A percentile compares a stretch with the other conserved stretches of the same genome.
Conservation (phyloP, 306 rosid species). For the Prosopis cineraria region DNA sequence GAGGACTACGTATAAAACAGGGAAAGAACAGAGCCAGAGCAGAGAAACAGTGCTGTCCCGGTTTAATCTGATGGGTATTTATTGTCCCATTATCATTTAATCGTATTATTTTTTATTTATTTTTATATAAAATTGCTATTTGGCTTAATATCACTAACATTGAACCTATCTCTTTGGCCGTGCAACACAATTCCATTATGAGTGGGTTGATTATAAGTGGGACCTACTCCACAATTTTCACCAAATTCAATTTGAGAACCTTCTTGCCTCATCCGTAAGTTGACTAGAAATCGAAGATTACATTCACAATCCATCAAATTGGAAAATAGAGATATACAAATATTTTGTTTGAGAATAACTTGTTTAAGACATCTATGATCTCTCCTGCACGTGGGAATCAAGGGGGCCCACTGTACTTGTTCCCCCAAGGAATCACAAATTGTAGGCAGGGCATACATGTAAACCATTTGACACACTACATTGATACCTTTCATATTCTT, state of each 20-base stretch:
- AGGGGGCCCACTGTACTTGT: not conserved
- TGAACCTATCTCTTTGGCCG: not conserved
- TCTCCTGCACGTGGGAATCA: constrained; percentile 1
- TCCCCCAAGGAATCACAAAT: constrained; percentile 12
- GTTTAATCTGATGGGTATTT: not conserved
- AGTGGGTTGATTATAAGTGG: constrained; percentile 9
- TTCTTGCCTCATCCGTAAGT: not conserved
- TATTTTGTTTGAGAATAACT: not conserved
- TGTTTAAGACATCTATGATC: not conserved
- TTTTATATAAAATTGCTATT: not conserved
- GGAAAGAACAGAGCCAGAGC: constrained; percentile 43
- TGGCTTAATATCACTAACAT: constrained; percentile 3
- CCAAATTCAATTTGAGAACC: not conserved
- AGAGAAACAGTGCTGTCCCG: not conserved
- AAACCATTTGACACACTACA: constrained; percentile 22
- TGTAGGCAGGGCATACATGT: constrained; percentile 39
- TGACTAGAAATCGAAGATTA: not conserved
- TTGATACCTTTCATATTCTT: constrained; percentile 17
- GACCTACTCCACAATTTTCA: not conserved
- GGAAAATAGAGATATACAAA: not conserved
- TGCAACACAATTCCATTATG: not conserved
- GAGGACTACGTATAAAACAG: constrained; percentile 36
- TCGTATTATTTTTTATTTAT: not conserved
- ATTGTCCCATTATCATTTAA: not conserved
- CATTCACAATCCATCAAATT: not conserved